Percentiles rank a stretch among this genome's conserved stretches.
These are phyloP conservation scores for Cadophora gregata DNA, from an alignment of 2,329 filamentous ascomycete species.

Conservation along the genomic window DNA sequence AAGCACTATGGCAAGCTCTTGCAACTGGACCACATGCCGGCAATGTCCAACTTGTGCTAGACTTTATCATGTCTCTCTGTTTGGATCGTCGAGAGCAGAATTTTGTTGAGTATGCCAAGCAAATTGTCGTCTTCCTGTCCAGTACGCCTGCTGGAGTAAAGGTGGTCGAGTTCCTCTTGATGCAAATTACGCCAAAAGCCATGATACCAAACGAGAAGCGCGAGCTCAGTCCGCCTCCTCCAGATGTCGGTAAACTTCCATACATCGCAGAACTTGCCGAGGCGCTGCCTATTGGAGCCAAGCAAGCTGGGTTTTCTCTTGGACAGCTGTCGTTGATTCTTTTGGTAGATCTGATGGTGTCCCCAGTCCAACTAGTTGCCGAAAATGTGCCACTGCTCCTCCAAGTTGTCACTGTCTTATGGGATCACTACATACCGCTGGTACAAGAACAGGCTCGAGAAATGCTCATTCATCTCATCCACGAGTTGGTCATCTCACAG, in stretches of 20 bases:
- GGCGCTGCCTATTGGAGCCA: slow-evolving; percentile 85
- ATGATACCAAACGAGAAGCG: slow-evolving; percentile 93
- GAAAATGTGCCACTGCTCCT: slow-evolving; percentile 86
- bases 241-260: slow-evolving; percentile 76
- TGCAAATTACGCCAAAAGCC: slow-evolving; percentile 92
- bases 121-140: slow-evolving; percentile 95
- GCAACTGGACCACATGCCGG: slow-evolving; percentile 91
- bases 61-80: slow-evolving; percentile 95
- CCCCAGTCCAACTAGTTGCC: slow-evolving; percentile 78
- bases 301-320: slow-evolving; percentile 88
- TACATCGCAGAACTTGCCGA: slow-evolving; percentile 87
- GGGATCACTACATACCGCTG: slow-evolving; percentile 95
- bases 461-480: slow-evolving; percentile 97
- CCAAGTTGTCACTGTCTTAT: slow-evolving; percentile 90
- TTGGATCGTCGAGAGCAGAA: slow-evolving; percentile 95
- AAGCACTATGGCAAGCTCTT: slow-evolving; percentile 95
- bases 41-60: slow-evolving; percentile 91
- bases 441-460: slow-evolving; percentile 97
- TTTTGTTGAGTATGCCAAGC: slow-evolving; percentile 97
- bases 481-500: slow-evolving; percentile 84
- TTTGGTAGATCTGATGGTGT: slow-evolving; percentile 94
- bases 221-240: slow-evolving; percentile 69
- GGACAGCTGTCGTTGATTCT: slow-evolving; percentile 93
- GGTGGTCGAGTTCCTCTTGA: slow-evolving; percentile 89
- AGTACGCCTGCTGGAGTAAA: slow-evolving; percentile 85